These are phyloP conservation scores for Pythium chondricola DNA, from an alignment of 352 stramenopile genomes.

Conservation along the genomic window DNA sequence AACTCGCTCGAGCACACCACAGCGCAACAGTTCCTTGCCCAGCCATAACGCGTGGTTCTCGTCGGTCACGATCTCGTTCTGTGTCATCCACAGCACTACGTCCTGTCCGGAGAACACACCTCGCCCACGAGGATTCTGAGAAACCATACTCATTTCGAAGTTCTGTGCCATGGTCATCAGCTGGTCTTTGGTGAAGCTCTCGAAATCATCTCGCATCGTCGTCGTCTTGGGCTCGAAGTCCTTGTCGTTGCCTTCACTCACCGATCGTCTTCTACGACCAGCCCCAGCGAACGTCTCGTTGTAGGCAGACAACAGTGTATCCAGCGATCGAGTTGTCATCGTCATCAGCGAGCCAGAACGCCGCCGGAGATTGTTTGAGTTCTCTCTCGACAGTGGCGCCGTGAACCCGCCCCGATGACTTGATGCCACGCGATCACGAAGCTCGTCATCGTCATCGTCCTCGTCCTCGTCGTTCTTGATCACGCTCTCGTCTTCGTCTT, in stretches of 20 bases:
- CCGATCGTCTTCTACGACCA: slow-evolving; percentile 39
- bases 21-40: slow-evolving; percentile 59
- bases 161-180: slow-evolving; percentile 74
- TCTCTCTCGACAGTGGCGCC: slow-evolving; percentile 17
- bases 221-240: slow-evolving; percentile 18
- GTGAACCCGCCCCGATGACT: slow-evolving; percentile 20
- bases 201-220: slow-evolving; percentile 42
- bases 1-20: slow-evolving; percentile 39
- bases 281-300: slow-evolving; percentile 33
- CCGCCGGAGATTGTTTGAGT: slow-evolving; percentile 33
- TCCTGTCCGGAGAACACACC: slow-evolving; percentile 60
- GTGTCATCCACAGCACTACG: slow-evolving; percentile 66
- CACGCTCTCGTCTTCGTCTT: slow-evolving; percentile 25
- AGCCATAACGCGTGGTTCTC: slow-evolving; percentile 67
- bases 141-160: slow-evolving; percentile 52
- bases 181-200: slow-evolving; percentile 75
- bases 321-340: slow-evolving; percentile 58
- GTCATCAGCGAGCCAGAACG: slow-evolving; percentile 60
- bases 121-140: slow-evolving; percentile 26
- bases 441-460: slow-evolving; percentile 32
- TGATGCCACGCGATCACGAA: slow-evolving; percentile 49
- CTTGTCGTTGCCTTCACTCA: slow-evolving; percentile 49
- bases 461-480: slow-evolving; percentile 21
- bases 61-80: slow-evolving; percentile 72
- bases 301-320: slow-evolving; percentile 58